These are phyloP conservation scores for Alternaria incomplexa DNA, from an alignment of 2,329 filamentous ascomycete species.

Conservation along the genomic window DNA sequence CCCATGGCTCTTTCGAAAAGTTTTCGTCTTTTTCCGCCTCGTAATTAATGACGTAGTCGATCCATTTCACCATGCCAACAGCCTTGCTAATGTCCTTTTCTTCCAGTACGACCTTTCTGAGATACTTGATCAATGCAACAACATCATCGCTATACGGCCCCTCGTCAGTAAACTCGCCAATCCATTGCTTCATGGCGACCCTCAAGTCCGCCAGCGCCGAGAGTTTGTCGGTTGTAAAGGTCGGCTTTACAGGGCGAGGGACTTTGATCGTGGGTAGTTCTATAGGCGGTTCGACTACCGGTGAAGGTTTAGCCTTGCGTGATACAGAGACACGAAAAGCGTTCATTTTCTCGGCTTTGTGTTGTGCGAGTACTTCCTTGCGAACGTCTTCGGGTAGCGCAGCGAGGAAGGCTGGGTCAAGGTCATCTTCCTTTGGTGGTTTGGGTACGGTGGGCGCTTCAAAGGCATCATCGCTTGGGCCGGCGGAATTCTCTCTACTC, in stretches of 20 bases:
- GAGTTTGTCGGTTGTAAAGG: conserved; percentile 67
- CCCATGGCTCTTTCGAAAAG: neutral
- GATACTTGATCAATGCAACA: conserved; percentile 73
- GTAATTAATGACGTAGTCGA: conserved; percentile 50
- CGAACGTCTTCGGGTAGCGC: conserved; percentile 75
- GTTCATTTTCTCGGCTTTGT: conserved; percentile 52
- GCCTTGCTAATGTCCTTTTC: conserved; percentile 82
- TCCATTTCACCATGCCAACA: conserved; percentile 71
- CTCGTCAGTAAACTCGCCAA: conserved; percentile 70
- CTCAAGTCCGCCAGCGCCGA: conserved; percentile 68
- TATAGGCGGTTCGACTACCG: conserved; percentile 25
- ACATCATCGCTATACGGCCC: conserved; percentile 84
- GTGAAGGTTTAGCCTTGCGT: conserved; percentile 27
- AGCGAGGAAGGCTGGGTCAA: conserved; percentile 71
- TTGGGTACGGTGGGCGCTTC: conserved; percentile 13
- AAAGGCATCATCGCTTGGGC: conserved; percentile 34
- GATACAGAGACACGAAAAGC: conserved; percentile 36
- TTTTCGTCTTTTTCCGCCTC: neutral
- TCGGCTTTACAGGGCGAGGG: conserved; percentile 60
- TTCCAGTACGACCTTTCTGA: conserved; percentile 72
- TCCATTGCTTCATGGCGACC: conserved; percentile 77
- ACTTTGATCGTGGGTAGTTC: conserved; percentile 47
- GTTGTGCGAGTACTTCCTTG: conserved; percentile 76
- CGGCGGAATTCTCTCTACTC: conserved; percentile 20
- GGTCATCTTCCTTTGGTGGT: conserved; percentile 18